These are phyloP conservation scores for Actinidia chinensis DNA, from an alignment of 179 eudicot species.

Conservation along the genomic window DNA sequence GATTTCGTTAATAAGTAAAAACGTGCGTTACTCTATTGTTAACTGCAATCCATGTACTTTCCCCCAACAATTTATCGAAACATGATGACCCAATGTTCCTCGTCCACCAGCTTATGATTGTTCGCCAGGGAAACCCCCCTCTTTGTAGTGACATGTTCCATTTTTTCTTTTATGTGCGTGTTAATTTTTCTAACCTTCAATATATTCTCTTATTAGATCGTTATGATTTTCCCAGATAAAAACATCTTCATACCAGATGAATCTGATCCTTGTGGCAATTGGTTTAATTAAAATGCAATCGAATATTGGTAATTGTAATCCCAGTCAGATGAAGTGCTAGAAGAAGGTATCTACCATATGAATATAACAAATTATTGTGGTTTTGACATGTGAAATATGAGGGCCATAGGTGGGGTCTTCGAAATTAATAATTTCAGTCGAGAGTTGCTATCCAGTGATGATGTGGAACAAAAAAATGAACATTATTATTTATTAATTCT, in stretches of 20 bases:
- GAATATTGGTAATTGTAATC: slow-evolving; percentile 50
- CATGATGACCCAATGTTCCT: slow-evolving; percentile 83
- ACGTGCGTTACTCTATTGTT: no score
- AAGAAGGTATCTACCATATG: slow-evolving; percentile 45
- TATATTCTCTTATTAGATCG: neutral
- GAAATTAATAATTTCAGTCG: no score
- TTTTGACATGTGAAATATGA: neutral
- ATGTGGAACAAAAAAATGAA: no score
- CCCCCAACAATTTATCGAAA: slow-evolving; percentile 61
- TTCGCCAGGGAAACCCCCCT: slow-evolving; percentile 72
- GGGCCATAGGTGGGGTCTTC: slow-evolving; percentile 8
- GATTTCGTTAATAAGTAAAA: no score
- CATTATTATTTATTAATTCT: no score
- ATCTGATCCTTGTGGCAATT: slow-evolving; percentile 48
- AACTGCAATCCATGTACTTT: no score
- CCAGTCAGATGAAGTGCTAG: slow-evolving; percentile 60
- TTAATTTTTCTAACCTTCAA: neutral
- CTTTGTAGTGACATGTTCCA: neutral
- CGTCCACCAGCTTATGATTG: slow-evolving; percentile 91
- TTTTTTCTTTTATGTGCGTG: neutral
- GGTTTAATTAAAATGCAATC: slow-evolving; percentile 68
- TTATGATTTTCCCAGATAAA: slow-evolving; percentile 47
- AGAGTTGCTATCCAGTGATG: no score
- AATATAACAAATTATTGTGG: neutral
- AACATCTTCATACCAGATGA: slow-evolving; percentile 63